Percentiles rank a stretch among this genome's conserved stretches.
phyloP scores from a whole-genome alignment of 163 green algal genomes.

The Chlorella variabilis region DNA sequence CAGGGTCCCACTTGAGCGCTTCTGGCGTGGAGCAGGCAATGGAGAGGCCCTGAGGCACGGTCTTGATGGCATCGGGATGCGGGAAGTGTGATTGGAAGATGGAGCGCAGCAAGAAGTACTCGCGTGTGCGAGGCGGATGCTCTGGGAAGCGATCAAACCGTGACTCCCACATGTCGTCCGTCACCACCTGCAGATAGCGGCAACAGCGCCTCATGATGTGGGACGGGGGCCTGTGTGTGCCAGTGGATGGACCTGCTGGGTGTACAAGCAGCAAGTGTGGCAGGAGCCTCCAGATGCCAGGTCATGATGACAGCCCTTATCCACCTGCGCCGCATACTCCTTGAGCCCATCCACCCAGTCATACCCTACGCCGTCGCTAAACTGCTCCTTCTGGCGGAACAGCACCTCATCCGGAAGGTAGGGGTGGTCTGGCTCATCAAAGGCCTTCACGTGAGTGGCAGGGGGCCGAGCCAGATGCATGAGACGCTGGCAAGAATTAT shows the following conservation, averaged over 20 bases:
- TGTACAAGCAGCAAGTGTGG: too few species aligned
- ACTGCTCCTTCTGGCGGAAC: constrained; percentile 99
- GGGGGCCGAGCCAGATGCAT: not conserved
- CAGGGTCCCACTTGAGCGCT: constrained; percentile 77
- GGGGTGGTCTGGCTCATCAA: constrained; percentile 88
- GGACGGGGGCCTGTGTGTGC: not conserved
- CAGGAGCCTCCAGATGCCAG: too few species aligned
- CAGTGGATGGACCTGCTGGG: not conserved
- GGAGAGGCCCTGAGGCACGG: constrained; percentile 81
- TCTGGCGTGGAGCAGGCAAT: constrained; percentile 89
- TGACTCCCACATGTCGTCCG: constrained; percentile 73
- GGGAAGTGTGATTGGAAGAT: constrained; percentile 97
- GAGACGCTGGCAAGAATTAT: too few species aligned
- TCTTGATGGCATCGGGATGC: constrained; percentile 74
- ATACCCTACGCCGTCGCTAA: constrained; percentile 95
- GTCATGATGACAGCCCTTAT: not conserved
- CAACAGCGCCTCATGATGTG: not conserved
- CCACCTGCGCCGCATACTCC: constrained; percentile 69
- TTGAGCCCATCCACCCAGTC: constrained; percentile 92
- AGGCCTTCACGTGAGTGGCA: constrained; percentile 98
- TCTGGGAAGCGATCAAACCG: constrained; percentile 82
- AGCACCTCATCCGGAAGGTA: constrained; percentile 95
- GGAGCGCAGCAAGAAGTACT: constrained; percentile 94
- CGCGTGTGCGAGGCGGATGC: constrained; percentile 91
- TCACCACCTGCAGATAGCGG: constrained; percentile 59